Conservation (phyloP, 306 rosid species). For the Citrullus mucosospermus region DNA sequence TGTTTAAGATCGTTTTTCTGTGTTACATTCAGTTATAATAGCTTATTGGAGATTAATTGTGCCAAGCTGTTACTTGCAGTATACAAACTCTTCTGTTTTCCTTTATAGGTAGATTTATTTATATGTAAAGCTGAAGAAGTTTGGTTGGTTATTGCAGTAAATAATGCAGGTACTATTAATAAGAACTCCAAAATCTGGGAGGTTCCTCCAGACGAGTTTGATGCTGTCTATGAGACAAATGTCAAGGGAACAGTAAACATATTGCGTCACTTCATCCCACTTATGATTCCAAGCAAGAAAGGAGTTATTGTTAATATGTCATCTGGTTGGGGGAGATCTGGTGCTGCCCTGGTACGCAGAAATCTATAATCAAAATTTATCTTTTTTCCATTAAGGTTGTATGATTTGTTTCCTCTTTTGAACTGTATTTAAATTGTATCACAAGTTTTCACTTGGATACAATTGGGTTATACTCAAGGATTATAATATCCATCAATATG, state of each 20-base stretch:
- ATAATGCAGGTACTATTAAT: slow-evolving; percentile 77
- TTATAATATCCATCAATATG: no score
- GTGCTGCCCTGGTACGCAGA: slow-evolving; percentile 57
- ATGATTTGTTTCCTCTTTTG: not conserved
- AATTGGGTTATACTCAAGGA: not conserved
- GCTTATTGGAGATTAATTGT: not conserved
- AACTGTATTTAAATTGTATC: not conserved
- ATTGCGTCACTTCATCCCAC: slow-evolving; percentile 71
- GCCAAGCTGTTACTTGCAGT: not conserved
- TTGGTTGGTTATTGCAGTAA: slow-evolving; percentile 26
- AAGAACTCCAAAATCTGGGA: slow-evolving; percentile 82
- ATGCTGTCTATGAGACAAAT: slow-evolving; percentile 58
- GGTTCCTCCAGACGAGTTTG: slow-evolving; percentile 63
- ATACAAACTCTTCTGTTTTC: not conserved
- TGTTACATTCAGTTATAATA: not conserved
- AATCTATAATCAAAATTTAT: not conserved
- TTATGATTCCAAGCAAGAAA: slow-evolving; percentile 34
- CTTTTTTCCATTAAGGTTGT: not conserved
- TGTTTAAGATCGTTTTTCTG: not conserved
- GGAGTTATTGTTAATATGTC: slow-evolving; percentile 79
- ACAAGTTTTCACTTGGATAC: not conserved
- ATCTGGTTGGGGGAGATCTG: slow-evolving; percentile 96
- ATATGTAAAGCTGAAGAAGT: slow-evolving; percentile 4
- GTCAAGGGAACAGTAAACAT: slow-evolving; percentile 67
- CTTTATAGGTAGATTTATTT: not conserved